These are phyloP conservation scores for Pelargonium cotyledonis DNA, from an alignment of 441 rosid genomes.

Conservation along the genomic window DNA sequence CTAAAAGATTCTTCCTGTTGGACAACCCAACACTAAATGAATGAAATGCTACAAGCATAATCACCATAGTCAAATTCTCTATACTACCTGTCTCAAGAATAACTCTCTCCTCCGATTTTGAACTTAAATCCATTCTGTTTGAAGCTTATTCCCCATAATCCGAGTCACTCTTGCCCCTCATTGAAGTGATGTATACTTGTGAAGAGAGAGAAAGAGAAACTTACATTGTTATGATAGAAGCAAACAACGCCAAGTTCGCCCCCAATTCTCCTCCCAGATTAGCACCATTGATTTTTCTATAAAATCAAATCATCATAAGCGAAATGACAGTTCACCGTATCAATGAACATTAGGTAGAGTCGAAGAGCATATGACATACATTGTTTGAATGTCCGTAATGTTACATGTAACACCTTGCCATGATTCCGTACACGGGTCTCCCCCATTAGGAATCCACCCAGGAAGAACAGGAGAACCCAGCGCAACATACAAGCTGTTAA, in stretches of 20 bases:
- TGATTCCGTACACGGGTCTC: constrained; percentile 88
- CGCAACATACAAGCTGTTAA: constrained; percentile 59
- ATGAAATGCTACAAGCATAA: not conserved
- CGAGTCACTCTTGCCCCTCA: not conserved
- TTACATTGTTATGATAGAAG: constrained; percentile 74
- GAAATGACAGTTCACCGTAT: not conserved
- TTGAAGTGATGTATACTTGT: not conserved
- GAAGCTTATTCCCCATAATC: not conserved
- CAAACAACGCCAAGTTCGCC: constrained; percentile 47
- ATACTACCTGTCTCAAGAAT: not conserved
- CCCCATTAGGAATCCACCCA: constrained; percentile 82
- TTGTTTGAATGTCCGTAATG: constrained; percentile 49
- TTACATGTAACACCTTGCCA: constrained; percentile 92
- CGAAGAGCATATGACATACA: constrained; percentile 36
- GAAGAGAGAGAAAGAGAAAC: constrained; percentile 4
- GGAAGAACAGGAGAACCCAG: constrained; percentile 73
- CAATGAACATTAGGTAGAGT: not conserved
- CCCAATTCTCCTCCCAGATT: constrained; percentile 91
- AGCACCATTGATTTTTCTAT: constrained; percentile 72
- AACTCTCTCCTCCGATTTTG: constrained; percentile 2
- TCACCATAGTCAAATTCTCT: constrained; percentile 1
- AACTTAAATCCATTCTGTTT: constrained; percentile 3
- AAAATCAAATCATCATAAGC: constrained; percentile 13
- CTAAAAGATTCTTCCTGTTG: not conserved
- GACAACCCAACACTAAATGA: not conserved